Evolutionary conservation across 495 filamentous ascomycete species (phyloP), one percentile per base, ranked within the genome.

Genomic region (Massariosphaeria phaeospora): DNA sequence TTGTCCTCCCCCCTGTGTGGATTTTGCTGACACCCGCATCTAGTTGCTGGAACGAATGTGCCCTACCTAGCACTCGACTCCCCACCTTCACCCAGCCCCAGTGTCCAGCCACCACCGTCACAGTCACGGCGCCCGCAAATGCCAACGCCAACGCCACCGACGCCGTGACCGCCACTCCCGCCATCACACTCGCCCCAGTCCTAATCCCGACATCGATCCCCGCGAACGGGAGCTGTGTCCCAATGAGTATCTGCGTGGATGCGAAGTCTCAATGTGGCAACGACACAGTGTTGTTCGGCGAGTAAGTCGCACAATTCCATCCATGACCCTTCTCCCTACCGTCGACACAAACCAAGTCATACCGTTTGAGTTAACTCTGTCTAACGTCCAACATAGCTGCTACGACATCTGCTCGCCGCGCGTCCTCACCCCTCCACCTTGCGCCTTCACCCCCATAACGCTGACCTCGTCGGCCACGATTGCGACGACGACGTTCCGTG

Each of bases 21-120:
- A 43, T 9, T 24, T 9, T 4, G 20, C 25, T 25, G 25, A 8
- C 9, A 18, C 35, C 6, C 17, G 18, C 35, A 18, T 10, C 7
- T 15, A 45, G 41, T 15, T 45, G 41, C 41, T 45, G 41, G 41
- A 26, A 45, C 18, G 41, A 29, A 45, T 45, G 41, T 26, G 17
- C 18, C 21, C 20, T 20, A 7, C 40, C 40, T 5, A 3, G 8
- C 3, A 24, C 10, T 8, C 11, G 17, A 3, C 8, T 25, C 21
- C 41, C 18, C 4, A 45, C 41, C 7, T 45, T 45, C 41, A 45
- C 41, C 20, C 27, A 29, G 24, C 21, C 21, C 23, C 8, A 24
- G 23, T 45, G 41, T 29, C 23, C 41, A 25, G 2, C 41, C 21
- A 45, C 41, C n/a, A 2, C 18, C 39, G 6, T 18, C 4, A 4